phyloP scores from a whole-genome alignment of 129 eudicot genomes.

The Pulicaria dysenterica region DNA sequence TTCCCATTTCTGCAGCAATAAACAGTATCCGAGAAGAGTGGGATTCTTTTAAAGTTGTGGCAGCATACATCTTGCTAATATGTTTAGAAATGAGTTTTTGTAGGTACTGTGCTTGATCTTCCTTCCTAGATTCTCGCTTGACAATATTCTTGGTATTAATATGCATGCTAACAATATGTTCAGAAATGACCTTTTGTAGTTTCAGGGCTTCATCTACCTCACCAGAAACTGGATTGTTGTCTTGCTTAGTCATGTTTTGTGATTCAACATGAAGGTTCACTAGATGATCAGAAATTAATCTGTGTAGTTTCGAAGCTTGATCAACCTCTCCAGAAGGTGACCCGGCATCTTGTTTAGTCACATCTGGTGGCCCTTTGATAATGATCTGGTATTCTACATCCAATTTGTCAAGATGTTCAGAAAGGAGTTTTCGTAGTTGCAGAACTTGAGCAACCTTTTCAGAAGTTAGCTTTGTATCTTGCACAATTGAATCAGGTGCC shows the following conservation, averaged over 20 bases:
- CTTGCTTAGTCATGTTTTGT: background rate
- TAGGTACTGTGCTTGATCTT: background rate
- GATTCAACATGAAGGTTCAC: background rate
- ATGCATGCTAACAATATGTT: background rate
- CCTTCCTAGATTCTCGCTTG: background rate
- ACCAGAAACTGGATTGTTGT: background rate
- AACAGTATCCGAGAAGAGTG: constrained; percentile 33
- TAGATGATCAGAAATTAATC: background rate
- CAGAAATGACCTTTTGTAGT: background rate
- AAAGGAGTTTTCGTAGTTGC: constrained; percentile 17
- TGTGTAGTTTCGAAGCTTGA: background rate
- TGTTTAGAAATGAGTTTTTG: background rate
- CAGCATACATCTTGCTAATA: background rate
- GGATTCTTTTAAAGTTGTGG: background rate
- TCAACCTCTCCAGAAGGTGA: background rate
- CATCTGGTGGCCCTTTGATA: background rate
- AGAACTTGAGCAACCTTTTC: constrained; percentile 15
- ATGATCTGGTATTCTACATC: constrained; percentile 18
- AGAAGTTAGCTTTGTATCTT: background rate
- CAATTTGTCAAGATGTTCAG: constrained; percentile 9
- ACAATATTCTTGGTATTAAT: constrained; percentile 4
- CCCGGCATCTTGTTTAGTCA: background rate
- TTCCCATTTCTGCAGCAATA: constrained; percentile 39
- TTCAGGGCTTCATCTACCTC: constrained; percentile 11
- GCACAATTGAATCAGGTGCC: background rate